Evolutionary conservation across 1,139 yeast species (phyloP).

Genomic region (Komagataea norvegica): DNA sequence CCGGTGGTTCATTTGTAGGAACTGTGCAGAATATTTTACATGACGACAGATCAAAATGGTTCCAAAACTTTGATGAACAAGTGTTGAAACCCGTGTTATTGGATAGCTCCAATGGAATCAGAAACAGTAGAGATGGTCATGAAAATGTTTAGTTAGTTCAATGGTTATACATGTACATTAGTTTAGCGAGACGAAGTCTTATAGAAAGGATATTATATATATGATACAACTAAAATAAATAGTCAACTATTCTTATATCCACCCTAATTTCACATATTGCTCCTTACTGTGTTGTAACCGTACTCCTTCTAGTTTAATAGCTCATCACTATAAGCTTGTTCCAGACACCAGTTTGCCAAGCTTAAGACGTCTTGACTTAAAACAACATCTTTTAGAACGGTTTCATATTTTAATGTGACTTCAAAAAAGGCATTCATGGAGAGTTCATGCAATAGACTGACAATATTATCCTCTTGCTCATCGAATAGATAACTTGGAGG

Average conservation of each 20-base stretch:
- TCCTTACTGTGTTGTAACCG: too few relatives aligned
- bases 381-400: conserved; percentile 56
- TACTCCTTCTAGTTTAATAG: conserved; percentile 6
- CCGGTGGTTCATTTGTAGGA: conserved; percentile 17
- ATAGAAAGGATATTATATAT: too few relatives aligned
- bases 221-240: too few relatives aligned
- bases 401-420: conserved; percentile 58
- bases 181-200: too few relatives aligned
- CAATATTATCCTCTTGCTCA: conserved; percentile 35
- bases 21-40: conserved; percentile 24
- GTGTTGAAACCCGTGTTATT: conserved; percentile 93
- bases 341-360: conserved; percentile 68
- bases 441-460: conserved; percentile 56
- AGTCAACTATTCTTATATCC: too few relatives aligned
- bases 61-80: conserved; percentile 86
- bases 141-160: too few relatives aligned
- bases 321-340: conserved; percentile 44
- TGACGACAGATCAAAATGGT: conserved; percentile 65
- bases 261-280: too few relatives aligned
- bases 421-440: conserved; percentile 60
- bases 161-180: too few relatives aligned
- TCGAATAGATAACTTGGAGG: conserved; percentile 28
- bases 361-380: conserved; percentile 58
- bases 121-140: conserved; percentile 13
- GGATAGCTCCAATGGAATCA: conserved; percentile 38